phyloP scores from a whole-genome alignment of 345 rosid species.

The Heritiera fomes region DNA sequence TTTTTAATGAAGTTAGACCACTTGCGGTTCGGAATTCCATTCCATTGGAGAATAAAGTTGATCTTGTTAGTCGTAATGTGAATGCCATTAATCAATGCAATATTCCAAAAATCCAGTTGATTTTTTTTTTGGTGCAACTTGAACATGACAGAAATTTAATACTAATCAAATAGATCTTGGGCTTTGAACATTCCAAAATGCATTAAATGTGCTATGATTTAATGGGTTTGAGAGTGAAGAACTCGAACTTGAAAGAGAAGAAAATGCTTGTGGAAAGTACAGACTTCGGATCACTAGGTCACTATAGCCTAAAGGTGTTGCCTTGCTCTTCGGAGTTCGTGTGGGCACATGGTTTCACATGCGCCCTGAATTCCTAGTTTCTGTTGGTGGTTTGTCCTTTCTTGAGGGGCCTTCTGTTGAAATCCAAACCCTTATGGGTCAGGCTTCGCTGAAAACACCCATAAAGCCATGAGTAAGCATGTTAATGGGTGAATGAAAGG shows the following conservation, averaged over 20 bases:
- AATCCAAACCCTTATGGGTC: neutral
- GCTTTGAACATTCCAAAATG: conserved; percentile 3
- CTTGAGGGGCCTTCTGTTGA: neutral
- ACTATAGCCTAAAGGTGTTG: neutral
- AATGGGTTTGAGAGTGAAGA: neutral
- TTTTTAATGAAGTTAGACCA: neutral
- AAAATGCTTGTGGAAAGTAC: neutral
- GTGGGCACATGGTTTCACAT: conserved; percentile 11
- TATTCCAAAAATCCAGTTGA: neutral
- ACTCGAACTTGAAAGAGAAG: neutral
- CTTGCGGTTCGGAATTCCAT: neutral
- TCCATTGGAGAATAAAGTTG: conserved; percentile 7
- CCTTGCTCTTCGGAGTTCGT: neutral
- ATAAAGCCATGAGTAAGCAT: neutral
- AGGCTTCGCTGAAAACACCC: neutral
- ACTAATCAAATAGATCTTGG: neutral
- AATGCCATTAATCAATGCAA: conserved; percentile 18
- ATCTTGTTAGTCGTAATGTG: conserved; percentile 6
- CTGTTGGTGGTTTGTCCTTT: neutral
- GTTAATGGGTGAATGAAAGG: neutral
- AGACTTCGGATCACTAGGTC: neutral
- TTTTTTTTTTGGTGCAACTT: neutral
- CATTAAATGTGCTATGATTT: neutral
- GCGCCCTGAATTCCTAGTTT: neutral
- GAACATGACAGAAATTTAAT: conserved; percentile 10